Conservation (phyloP, 768 basidiomycete species). For the Candolleomyces efflorescens region DNA sequence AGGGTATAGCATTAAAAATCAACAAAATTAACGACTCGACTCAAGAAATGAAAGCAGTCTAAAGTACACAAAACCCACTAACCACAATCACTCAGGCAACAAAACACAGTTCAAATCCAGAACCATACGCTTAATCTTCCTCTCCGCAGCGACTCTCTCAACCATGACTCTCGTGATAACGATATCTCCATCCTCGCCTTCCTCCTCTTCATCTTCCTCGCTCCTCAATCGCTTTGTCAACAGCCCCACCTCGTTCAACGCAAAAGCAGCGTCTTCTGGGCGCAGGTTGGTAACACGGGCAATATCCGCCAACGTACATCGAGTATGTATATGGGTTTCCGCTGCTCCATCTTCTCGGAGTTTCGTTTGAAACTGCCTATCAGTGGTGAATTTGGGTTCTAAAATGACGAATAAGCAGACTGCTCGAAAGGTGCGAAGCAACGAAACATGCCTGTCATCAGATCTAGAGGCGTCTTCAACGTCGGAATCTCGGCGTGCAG, state of each 20-base stretch:
- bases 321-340: slow-evolving; percentile 60
- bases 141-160: slow-evolving; percentile 57
- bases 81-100: slow-evolving; percentile 23
- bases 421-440: background rate
- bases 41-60: too few relatives aligned
- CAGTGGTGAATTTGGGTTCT: slow-evolving; percentile 52
- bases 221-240: slow-evolving; percentile 41
- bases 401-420: background rate
- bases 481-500: slow-evolving; percentile 33
- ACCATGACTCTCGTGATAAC: slow-evolving; percentile 38
- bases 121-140: slow-evolving; percentile 69
- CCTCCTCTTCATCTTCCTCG: slow-evolving; percentile 12
- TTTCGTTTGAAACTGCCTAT: slow-evolving; percentile 55
- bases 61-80: too few relatives aligned
- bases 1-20: too few relatives aligned
- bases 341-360: slow-evolving; percentile 65
- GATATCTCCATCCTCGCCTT: slow-evolving; percentile 28
- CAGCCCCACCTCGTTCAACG: slow-evolving; percentile 83
- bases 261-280: slow-evolving; percentile 83
- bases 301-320: slow-evolving; percentile 73
- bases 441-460: slow-evolving; percentile 23
- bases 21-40: too few relatives aligned
- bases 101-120: slow-evolving; percentile 58
- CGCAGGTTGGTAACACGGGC: slow-evolving; percentile 78
- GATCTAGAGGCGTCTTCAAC: slow-evolving; percentile 31